Percentiles rank a stretch among this genome's conserved stretches.
These are phyloP conservation scores for Zoysia matrella DNA, from an alignment of 202 grass and related monocot genomes.

Conservation along the genomic window DNA sequence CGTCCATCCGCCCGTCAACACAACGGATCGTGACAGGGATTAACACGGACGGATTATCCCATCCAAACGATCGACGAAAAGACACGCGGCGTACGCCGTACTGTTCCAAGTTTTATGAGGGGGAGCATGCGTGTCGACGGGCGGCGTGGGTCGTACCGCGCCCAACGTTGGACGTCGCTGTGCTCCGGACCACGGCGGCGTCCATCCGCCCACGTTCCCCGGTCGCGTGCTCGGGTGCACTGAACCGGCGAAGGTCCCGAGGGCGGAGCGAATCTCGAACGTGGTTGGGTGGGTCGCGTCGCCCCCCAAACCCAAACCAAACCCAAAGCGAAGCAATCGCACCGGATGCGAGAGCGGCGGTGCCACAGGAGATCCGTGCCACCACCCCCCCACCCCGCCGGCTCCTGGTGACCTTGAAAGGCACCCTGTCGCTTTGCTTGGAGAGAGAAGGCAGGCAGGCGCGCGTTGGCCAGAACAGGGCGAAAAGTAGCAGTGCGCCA, in stretches of 20 bases:
- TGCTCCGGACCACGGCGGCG: neutral
- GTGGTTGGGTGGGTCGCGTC: neutral
- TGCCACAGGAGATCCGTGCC: conserved; percentile 13
- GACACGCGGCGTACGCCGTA: neutral
- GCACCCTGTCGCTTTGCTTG: neutral
- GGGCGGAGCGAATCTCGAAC: neutral
- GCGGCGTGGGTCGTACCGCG: neutral
- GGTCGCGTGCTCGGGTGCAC: neutral
- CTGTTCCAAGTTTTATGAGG: neutral
- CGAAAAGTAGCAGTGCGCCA: conserved; percentile 8
- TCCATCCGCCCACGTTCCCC: neutral
- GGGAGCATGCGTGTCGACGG: conserved; percentile 14
- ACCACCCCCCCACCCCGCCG: neutral
- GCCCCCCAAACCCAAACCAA: neutral
- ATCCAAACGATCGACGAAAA: no score
- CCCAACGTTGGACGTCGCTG: neutral
- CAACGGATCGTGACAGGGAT: no score
- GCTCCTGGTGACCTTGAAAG: neutral
- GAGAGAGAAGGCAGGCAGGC: neutral
- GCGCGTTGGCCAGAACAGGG: neutral
- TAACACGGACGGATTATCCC: no score
- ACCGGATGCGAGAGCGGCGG: neutral
- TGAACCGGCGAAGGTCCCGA: neutral
- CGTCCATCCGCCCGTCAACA: no score
- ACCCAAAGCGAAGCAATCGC: no score